phyloP scores from a whole-genome alignment of 2,329 filamentous ascomycete genomes.

The Pezizomycotina sp. region DNA sequence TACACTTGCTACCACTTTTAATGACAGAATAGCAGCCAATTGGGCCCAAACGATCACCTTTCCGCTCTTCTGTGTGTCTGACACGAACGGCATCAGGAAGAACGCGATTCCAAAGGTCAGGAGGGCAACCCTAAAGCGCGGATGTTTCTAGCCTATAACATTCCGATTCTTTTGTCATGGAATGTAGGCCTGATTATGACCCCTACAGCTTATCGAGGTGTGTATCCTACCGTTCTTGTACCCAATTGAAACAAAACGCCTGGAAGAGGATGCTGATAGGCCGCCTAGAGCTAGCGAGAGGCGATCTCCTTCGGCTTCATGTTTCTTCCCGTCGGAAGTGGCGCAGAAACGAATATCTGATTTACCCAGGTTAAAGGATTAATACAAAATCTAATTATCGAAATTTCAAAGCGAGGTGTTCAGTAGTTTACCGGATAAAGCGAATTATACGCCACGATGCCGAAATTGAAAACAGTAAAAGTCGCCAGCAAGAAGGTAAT shows the following conservation, averaged over 20 bases:
- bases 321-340: constrained; percentile 57
- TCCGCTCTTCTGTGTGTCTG: constrained; percentile 50
- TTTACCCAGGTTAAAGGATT: no score
- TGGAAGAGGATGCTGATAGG: constrained; percentile 80
- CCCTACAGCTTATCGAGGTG: no score
- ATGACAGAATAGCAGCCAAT: constrained; percentile 59
- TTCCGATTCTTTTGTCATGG: no score
- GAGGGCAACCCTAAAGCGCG: constrained; percentile 63
- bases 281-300: constrained; percentile 72
- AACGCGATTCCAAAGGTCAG: constrained; percentile 70
- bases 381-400: no score
- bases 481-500: constrained; percentile 67
- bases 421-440: constrained; percentile 93
- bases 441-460: constrained; percentile 89
- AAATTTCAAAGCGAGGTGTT: no score
- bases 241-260: constrained; percentile 60
- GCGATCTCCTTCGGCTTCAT: constrained; percentile 63
- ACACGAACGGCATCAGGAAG: constrained; percentile 75
- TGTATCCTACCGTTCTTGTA: constrained; percentile 73
- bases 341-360: constrained; percentile 63
- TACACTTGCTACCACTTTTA: constrained; percentile 83
- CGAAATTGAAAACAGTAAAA: constrained; percentile 83
- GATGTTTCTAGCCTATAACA: no score
- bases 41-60: constrained; percentile 62
- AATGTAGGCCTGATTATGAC: no score